Conservation (phyloP, 768 basidiomycete genomes). For the Sistotremastrum niveocremeum region DNA sequence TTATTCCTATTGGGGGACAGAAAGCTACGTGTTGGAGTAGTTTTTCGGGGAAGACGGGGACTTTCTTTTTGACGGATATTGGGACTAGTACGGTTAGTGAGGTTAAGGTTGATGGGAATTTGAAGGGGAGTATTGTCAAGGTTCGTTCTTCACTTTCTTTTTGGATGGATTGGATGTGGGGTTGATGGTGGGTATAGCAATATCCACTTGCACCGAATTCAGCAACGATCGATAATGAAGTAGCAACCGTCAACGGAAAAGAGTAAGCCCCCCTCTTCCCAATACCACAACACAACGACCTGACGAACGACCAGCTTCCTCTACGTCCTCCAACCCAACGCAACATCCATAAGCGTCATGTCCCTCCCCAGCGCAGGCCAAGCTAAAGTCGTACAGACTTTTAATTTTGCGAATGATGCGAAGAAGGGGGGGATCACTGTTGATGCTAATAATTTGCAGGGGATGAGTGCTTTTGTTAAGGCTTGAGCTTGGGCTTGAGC, state of each 20-base stretch:
- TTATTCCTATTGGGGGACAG: conserved; percentile 22
- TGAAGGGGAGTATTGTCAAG: conserved; percentile 11
- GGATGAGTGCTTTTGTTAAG: not conserved
- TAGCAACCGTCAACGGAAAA: not conserved
- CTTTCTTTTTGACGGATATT: conserved; percentile 33
- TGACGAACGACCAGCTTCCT: conserved; percentile 14
- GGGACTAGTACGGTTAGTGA: conserved; percentile 17
- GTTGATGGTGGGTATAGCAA: conserved; percentile 4
- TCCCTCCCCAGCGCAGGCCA: too few species aligned
- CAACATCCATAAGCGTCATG: conserved; percentile 9
- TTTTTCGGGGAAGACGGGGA: conserved; percentile 27
- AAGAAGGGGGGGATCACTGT: conserved; percentile 7
- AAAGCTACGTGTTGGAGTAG: conserved; percentile 30
- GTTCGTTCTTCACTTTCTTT: not conserved
- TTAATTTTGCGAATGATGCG: conserved; percentile 1
- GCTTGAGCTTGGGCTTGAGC: not conserved
- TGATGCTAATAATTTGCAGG: conserved; percentile 11
- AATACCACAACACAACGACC: too few species aligned
- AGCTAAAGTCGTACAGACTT: not conserved
- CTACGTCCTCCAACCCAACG: conserved; percentile 11
- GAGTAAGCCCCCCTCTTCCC: not conserved
- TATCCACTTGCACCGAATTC: conserved; percentile 1
- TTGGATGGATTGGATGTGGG: not conserved
- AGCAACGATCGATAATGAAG: conserved; percentile 1
- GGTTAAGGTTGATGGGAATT: conserved; percentile 11